These are phyloP conservation scores for Cocos nucifera DNA, from an alignment of 176 grass and related monocot genomes.

Conservation along the genomic window DNA sequence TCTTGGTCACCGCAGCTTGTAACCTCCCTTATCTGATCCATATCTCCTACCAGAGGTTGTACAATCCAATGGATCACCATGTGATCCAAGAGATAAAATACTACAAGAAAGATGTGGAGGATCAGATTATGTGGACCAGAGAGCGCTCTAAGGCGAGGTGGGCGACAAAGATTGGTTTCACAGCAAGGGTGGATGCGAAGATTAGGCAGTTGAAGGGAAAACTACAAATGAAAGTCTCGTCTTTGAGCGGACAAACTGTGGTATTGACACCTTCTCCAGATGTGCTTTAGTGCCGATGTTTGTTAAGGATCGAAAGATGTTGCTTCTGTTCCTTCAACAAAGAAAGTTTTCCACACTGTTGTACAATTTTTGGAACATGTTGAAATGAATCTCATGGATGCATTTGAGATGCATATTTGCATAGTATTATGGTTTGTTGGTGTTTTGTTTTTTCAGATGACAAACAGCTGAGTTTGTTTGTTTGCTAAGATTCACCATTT, in stretches of 20 bases:
- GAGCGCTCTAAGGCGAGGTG: slow-evolving; percentile 75
- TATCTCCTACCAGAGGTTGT: slow-evolving; percentile 81
- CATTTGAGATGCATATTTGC: no score
- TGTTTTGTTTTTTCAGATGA: no score
- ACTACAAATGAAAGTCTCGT: slow-evolving; percentile 65
- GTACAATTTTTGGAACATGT: no score
- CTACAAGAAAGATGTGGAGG: slow-evolving; percentile 63
- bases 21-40: slow-evolving; percentile 81
- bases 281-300: no score
- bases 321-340: no score
- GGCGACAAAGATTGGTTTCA: slow-evolving; percentile 90
- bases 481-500: no score
- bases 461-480: no score
- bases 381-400: no score
- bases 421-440: no score
- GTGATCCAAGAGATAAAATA: slow-evolving; percentile 98
- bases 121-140: slow-evolving; percentile 90
- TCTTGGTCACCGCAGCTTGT: slow-evolving; percentile 69
- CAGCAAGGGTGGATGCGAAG: slow-evolving; percentile 86
- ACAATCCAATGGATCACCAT: slow-evolving; percentile 89
- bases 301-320: no score
- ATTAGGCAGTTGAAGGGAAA: slow-evolving; percentile 70
- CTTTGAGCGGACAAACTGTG: slow-evolving; percentile 46
- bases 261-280: no score
- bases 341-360: no score